Conservation (phyloP, 2,329 filamentous ascomycete genomes). For the Verticillium alfalfae region DNA sequence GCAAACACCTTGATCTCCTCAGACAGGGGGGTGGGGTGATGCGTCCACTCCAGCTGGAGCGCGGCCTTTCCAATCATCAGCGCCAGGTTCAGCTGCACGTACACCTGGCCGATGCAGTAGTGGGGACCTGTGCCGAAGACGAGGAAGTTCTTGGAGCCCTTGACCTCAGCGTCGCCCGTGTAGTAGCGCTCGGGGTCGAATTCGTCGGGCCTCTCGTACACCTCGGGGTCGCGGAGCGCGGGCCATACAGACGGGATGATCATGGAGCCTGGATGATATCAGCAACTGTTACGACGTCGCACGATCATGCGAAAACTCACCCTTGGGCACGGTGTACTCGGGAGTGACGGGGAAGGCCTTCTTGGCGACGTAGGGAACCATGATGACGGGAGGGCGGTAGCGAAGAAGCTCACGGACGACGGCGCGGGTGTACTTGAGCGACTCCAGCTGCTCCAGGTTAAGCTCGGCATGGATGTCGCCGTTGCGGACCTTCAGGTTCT, state of each 20-base stretch:
- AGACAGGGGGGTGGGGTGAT: constrained; percentile 74
- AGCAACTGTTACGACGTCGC: neutral
- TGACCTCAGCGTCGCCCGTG: constrained; percentile 79
- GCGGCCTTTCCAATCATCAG: constrained; percentile 87
- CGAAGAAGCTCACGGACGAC: constrained; percentile 88
- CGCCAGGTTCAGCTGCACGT: constrained; percentile 83
- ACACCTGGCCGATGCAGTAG: constrained; percentile 92
- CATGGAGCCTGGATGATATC: constrained; percentile 63
- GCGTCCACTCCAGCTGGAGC: constrained; percentile 82
- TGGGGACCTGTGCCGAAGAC: constrained; percentile 95
- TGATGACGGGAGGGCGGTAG: constrained; percentile 92
- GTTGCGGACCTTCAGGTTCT: constrained; percentile 73
- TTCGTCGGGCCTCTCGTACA: constrained; percentile 81
- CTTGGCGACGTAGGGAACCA: constrained; percentile 94
- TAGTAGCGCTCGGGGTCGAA: constrained; percentile 94
- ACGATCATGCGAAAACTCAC: constrained; percentile 27
- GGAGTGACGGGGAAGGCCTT: constrained; percentile 89
- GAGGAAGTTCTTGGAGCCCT: constrained; percentile 87
- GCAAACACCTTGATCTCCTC: constrained; percentile 99
- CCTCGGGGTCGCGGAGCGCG: constrained; percentile 85
- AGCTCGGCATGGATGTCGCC: constrained; percentile 67
- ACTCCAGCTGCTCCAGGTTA: constrained; percentile 81
- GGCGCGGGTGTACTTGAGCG: constrained; percentile 83
- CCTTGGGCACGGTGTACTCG: constrained; percentile 87
- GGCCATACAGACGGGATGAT: constrained; percentile 88